Evolutionary conservation across 2,329 filamentous ascomycete species (phyloP), one percentile per base, ranked within the genome.

Genomic region (Penicillium sp.): DNA sequence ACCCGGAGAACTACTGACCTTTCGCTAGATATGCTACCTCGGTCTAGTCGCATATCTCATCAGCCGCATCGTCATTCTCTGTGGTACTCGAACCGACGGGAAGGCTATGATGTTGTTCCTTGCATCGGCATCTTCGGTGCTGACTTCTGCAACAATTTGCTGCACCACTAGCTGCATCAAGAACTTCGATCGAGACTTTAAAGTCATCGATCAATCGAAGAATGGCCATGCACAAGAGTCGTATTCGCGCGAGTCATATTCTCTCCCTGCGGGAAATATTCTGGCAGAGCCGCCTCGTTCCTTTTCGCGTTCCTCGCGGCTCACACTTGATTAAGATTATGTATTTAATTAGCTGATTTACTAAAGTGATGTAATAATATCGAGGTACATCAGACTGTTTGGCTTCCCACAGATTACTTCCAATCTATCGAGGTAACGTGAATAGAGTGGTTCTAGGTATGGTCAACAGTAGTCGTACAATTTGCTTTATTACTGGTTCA

Each of bases 81-180:
- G 22, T 35, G 28, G 9, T 10, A 4, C 28, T 19, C 1, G 0
- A 1, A 50, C 28, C 5, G 9, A 11, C n/a, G 48, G 48, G 5
- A 42, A 42, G 9, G 48, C 42, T 19, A 42, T 36, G 28, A 50
- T 50, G 48, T 22, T 50, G 5, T 38, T 50, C 22, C 42, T 50
- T 10, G 48, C 48, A 9, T 42, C 16, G 10, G 16, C 26, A 7
- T 50, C 37, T 22, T 16, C 36, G 28, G 28, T 25, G 8, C 30
- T 50, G 11, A 50, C 36, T 17, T n/a, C 14, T 17, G 48, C 37
- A 41, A 42, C 48, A 3, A 12, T 50, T 17, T 8, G 35, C 12
- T 42, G 48, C 19, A 26, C 37, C 14, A 19, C 42, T 31, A n/a
- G 36, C 10, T 50, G 48, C 48, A 42, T 50, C 5, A 42, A 31